A percentile compares a stretch with the other conserved stretches of the same genome.
phyloP scores from a whole-genome alignment of 805 yeast species.

The Metschnikowia borealis region DNA sequence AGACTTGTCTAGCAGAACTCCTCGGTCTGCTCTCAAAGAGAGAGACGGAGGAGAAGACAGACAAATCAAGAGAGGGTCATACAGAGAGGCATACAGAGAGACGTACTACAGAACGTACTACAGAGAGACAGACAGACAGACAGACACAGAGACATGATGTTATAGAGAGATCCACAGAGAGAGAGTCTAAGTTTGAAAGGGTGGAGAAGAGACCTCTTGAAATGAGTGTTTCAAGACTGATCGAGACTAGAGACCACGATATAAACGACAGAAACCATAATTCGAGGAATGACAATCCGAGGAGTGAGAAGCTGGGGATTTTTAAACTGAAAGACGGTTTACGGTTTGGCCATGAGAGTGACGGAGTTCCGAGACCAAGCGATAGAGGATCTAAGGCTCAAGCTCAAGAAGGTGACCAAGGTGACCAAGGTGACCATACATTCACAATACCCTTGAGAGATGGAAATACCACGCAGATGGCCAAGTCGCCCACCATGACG shows the following conservation, averaged over 20 bases:
- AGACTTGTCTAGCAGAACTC: conserved; percentile 61
- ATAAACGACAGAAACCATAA: neutral
- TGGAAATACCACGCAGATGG: conserved; percentile 23
- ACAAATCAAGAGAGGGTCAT: too few relatives aligned
- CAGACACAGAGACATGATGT: too few relatives aligned
- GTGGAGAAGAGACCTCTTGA: neutral
- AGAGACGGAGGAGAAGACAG: neutral
- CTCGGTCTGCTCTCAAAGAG: conserved; percentile 28
- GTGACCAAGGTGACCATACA: conserved; percentile 22
- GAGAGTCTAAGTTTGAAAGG: neutral
- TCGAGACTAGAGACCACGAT: neutral
- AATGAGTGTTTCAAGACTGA: neutral
- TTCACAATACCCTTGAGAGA: conserved; percentile 46
- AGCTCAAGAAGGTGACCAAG: conserved; percentile 2
- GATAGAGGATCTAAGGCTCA: too few relatives aligned
- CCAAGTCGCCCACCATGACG: conserved; percentile 75
- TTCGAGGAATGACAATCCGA: neutral
- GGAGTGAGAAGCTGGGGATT: too few relatives aligned
- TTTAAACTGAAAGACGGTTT: too few relatives aligned
- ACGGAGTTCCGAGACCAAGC: too few relatives aligned
- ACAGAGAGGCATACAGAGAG: too few relatives aligned
- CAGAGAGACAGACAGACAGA: too few relatives aligned
- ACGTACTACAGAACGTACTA: too few relatives aligned
- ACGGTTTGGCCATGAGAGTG: too few relatives aligned
- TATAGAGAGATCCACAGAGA: neutral